Base-by-base conservation (phyloP, 106 monocot genomes). In the Allium sativum region DNA sequence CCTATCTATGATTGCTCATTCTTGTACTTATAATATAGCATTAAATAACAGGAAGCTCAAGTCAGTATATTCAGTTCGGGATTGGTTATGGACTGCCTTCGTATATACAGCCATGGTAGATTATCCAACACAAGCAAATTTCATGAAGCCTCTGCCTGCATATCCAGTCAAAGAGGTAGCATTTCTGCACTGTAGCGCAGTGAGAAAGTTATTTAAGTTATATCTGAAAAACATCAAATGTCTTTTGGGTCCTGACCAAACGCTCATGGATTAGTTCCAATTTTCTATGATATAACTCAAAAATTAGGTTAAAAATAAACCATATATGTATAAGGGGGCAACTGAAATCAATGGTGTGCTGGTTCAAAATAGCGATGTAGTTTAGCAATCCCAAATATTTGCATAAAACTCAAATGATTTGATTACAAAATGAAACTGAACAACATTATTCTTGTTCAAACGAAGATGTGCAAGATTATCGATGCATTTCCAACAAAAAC, bases 31-130 rank as follows among this genome's bases (percentile, higher is more conserved):
- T 31, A 2, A 31, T 31, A 31, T 31, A 31, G 31, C 5, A 31
- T 31, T 3, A 47, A 15, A 21, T 47, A 62, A 43, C 71, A 93
- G 88, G 75, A 46, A 15, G 5, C 45, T 93, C 17, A 44, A 71
- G 11, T 82, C 73, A 2, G 84, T 73, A 0, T 58, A 76, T 56
- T 80, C 84, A 44, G 70, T 78, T 21, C 44, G 78, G 42, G 67
- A 88, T 64, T 93, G 93, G 93, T 21, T 93, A 47, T 82, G 78
- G 85, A 64, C 72, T 17, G 81, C 88, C 61, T 85, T 85, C 62
- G 62, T 69, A n/a, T 93, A 93, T 61, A 85, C 93, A 31, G 93
- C 93, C 48, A 93, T 93, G 93, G 73, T 82, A 44, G 88, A 88
- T 65, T 93, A 93, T 53, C 93, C 93, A 44, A 88, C 78, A 8